phyloP scores from a whole-genome alignment of 2,329 filamentous ascomycete genomes.

The Colletotrichum liriopes region DNA sequence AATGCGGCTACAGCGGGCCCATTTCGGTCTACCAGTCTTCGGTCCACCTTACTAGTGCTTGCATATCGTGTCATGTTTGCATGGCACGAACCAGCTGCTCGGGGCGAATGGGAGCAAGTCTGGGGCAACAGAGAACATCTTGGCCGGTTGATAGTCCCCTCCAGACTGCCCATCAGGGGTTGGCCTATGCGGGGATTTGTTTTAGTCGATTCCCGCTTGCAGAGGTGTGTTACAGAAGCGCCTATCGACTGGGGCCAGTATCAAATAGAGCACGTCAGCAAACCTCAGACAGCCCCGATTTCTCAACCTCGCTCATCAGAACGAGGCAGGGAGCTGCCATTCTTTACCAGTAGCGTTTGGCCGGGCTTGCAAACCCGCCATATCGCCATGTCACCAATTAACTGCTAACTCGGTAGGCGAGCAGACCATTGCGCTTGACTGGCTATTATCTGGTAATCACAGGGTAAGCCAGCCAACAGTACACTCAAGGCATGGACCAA shows the following conservation, averaged over 20 bases:
- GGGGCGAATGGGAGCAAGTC: conserved; percentile 19
- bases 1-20: conserved; percentile 11
- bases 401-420: too few species aligned
- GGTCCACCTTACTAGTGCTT: neutral
- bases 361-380: neutral
- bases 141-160: conserved; percentile 5
- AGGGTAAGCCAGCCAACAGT: neutral
- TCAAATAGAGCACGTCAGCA: conserved; percentile 28
- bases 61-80: conserved; percentile 23
- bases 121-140: conserved; percentile 7
- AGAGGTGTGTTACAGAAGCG: conserved; percentile 32
- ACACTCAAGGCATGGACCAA: neutral
- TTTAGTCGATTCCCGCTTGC: conserved; percentile 36
- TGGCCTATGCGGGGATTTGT: conserved; percentile 34
- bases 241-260: conserved; percentile 5
- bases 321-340: neutral
- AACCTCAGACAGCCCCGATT: neutral
- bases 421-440: neutral
- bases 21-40: neutral
- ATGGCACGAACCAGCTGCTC: conserved; percentile 22
- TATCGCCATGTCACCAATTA: neutral
- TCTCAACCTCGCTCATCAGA: conserved; percentile 6
- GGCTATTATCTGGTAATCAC: neutral
- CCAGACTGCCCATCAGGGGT: conserved; percentile 22
- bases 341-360: neutral